Base-by-base conservation (phyloP, 2,329 filamentous ascomycete species). In the Juglanconis juglandina region DNA sequence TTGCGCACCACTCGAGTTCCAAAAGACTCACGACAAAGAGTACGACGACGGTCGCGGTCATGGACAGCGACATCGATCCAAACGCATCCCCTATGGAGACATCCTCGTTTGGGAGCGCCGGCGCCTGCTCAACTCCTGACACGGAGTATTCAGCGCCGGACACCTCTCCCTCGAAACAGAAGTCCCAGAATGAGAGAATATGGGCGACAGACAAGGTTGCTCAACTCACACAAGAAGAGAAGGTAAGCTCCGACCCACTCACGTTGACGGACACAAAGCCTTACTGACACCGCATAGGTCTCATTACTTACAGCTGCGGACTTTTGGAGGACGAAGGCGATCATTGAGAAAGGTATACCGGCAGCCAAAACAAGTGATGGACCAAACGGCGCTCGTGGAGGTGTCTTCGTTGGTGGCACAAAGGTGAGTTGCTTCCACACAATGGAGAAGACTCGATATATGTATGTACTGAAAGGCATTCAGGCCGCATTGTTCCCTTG, bases 401-500 rank as follows among this genome's bases (percentile, higher is more conserved):
- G 84, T 2, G 82, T 86, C 17, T 89, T 89, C 70, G 88, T 89
- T 53, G 87, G 87, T 47, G 87, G 87, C 24, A 86, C 82, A 56
- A 85, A 85, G 74, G 82, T 83, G 44, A 66, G 75, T 69, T 50
- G 30, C 42, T 37, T 39, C 32, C 10, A 37, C 4, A 3, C 44
- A 17, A 34, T 5, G 5, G 37, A 49, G 24, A 7, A 47, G 3
- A 33, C 24, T 37, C 14, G 6, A 42, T 13, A 3, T 5, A 24
- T 24, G 24, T 24, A 24, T 11, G 39, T 32, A 60, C 62, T 67
- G 6, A 66, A 48, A 44, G 37, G 47, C 30, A 8, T 70, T 10
- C 69, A 90, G 78, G 89, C 90, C 44, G 90, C 90, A 17, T 81
- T 92, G 51, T 90, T 94, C 65, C 91, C 91, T 7, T 93, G 90